A percentile compares a stretch with the other conserved stretches of the same genome.
Evolutionary conservation across 2,329 filamentous ascomycete genomes (phyloP).

Genomic region (Hymenoscyphus repandus): DNA sequence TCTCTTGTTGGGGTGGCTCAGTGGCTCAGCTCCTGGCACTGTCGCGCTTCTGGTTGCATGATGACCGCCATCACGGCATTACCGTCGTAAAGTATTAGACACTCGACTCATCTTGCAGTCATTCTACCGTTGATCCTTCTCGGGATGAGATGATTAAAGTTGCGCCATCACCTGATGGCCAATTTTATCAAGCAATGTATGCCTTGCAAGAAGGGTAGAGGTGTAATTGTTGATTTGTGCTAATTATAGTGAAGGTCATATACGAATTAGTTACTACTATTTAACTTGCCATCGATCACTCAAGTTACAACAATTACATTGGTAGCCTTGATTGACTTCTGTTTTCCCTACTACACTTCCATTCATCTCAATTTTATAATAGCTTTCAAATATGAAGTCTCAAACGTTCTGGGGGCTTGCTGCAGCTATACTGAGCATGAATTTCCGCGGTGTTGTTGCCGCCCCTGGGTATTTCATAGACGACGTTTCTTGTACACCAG

Average conservation of each 20-base stretch:
- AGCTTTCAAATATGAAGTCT: background rate
- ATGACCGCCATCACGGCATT: too few species aligned
- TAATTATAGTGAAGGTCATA: background rate
- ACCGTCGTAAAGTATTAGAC: too few species aligned
- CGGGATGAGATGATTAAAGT: background rate
- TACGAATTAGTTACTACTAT: background rate
- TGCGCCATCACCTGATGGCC: background rate
- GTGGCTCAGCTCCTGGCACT: too few species aligned
- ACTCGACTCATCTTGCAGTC: too few species aligned
- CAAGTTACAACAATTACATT: background rate
- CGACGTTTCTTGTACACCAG: background rate
- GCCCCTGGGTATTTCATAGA: background rate
- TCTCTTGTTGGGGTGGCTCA: too few species aligned
- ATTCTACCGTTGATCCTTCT: too few species aligned
- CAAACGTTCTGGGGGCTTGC: background rate
- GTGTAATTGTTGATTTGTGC: background rate
- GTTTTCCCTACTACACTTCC: background rate
- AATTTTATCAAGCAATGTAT: too few species aligned
- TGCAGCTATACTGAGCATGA: background rate
- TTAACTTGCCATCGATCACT: background rate
- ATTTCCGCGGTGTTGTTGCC: background rate
- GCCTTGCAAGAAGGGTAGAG: background rate
- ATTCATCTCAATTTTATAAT: background rate
- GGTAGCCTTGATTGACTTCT: background rate
- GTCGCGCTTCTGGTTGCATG: too few species aligned